A percentile compares a stretch with the other conserved stretches of the same genome.
phyloP scores from a whole-genome alignment of 2,329 filamentous ascomycete species.

The Raffaelea deltoideospora region DNA sequence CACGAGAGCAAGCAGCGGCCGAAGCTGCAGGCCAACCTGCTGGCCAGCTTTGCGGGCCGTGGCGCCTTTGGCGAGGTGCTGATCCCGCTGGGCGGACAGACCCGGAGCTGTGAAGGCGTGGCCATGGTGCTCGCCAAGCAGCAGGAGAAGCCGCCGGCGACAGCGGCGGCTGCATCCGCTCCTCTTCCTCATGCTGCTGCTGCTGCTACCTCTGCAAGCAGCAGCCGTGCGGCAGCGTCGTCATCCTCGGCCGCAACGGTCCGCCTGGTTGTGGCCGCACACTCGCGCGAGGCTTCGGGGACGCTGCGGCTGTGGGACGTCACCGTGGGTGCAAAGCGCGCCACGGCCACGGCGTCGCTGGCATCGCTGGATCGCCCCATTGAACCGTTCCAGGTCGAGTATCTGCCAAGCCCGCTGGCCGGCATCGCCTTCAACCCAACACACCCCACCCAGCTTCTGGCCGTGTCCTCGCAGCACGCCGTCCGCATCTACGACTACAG shows the following conservation, averaged over 20 bases:
- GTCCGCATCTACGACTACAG: slow-evolving; percentile 49
- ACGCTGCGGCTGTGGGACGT: slow-evolving; percentile 44
- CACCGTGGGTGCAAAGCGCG: slow-evolving; percentile 26
- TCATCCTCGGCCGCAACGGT: slow-evolving; percentile 10
- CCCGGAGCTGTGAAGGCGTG: slow-evolving; percentile 35
- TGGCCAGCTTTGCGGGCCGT: slow-evolving; percentile 39
- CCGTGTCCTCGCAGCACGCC: slow-evolving; percentile 37
- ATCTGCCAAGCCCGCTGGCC: slow-evolving; percentile 36
- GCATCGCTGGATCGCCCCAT: slow-evolving; percentile 12
- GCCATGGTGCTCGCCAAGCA: slow-evolving; percentile 27
- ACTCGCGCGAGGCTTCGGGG: slow-evolving; percentile 44
- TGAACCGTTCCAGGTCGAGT: slow-evolving; percentile 46
- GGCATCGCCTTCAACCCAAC: slow-evolving; percentile 46
- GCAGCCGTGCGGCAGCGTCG: slow-evolving; percentile 14
- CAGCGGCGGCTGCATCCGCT: slow-evolving; percentile 18
- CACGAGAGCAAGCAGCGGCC: slow-evolving; percentile 40
- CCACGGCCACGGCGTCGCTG: slow-evolving; percentile 13
- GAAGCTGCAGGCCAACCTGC: slow-evolving; percentile 33
- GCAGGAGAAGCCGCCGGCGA: not conserved
- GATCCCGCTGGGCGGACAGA: slow-evolving; percentile 36
- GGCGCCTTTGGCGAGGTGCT: slow-evolving; percentile 50
- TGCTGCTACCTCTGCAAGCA: not conserved
- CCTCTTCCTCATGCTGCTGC: too few species aligned
- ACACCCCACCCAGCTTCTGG: slow-evolving; percentile 41
- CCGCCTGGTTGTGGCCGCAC: slow-evolving; percentile 42